These are phyloP conservation scores for Syncephalastrum sp. DNA, from an alignment of 371 early-diverging fungal species.

Conservation along the genomic window DNA sequence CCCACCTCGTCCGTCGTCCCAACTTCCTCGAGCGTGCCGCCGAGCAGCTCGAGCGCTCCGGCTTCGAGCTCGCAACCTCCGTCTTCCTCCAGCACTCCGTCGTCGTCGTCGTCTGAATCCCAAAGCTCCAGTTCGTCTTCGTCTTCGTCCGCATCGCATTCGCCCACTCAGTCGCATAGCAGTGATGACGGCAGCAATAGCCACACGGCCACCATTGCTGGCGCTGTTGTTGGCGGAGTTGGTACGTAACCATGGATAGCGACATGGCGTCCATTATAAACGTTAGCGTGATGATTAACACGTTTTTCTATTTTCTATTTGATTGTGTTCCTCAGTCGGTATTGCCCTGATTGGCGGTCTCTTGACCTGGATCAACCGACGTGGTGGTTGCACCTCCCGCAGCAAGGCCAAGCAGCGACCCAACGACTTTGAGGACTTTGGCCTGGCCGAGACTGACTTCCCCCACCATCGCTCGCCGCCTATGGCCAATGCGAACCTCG, in stretches of 20 bases:
- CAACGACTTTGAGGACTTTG: conserved; percentile 45
- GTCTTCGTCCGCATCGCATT: conserved; percentile 4
- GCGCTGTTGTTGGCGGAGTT: conserved; percentile 41
- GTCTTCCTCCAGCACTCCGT: conserved; percentile 6
- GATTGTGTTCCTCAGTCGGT: conserved; percentile 24
- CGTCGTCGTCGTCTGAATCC: conserved; percentile 7
- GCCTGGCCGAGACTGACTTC: conserved; percentile 40
- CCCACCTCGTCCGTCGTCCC: conserved; percentile 7
- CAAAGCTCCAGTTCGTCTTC: background rate
- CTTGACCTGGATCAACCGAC: conserved; percentile 33
- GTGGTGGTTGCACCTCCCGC: conserved; percentile 18
- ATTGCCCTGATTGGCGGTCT: conserved; percentile 45
- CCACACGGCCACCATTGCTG: conserved; percentile 31
- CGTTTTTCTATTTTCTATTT: conserved; percentile 1
- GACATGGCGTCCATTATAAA: background rate
- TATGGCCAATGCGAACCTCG: conserved; percentile 14
- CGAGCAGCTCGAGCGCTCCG: background rate
- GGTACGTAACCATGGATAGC: conserved; percentile 18
- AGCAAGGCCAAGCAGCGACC: conserved; percentile 22
- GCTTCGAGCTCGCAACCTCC: background rate
- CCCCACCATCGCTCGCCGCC: conserved; percentile 35
- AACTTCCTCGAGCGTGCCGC: conserved; percentile 2
- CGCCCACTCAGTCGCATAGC: background rate
- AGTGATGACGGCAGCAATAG: conserved; percentile 7
- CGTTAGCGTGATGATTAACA: background rate